These are phyloP conservation scores for Suillus hirtellus DNA, from an alignment of 768 basidiomycete genomes.

Conservation along the genomic window DNA sequence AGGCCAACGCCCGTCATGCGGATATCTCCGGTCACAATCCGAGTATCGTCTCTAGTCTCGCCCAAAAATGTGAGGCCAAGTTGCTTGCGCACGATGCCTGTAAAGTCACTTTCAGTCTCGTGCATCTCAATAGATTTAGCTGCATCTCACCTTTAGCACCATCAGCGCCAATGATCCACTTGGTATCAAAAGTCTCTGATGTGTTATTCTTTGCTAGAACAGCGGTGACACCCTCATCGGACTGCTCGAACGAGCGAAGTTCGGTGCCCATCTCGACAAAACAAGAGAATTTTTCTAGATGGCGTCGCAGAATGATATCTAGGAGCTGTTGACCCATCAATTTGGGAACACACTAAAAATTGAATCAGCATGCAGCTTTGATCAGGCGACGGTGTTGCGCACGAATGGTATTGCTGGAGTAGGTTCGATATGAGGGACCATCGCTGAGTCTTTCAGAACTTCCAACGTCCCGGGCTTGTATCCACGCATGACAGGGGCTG, in stretches of 20 bases:
- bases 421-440: constrained; percentile 20
- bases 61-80: constrained; percentile 22
- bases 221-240: constrained; percentile 31
- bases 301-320: constrained; percentile 24
- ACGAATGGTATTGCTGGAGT: constrained; percentile 31
- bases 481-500: constrained; percentile 29
- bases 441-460: constrained; percentile 8
- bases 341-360: neutral
- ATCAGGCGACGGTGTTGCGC: constrained; percentile 7
- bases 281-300: constrained; percentile 16
- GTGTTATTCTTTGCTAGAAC: constrained; percentile 4
- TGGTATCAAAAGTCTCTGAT: constrained; percentile 7
- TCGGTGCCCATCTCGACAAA: constrained; percentile 38
- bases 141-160: constrained; percentile 19
- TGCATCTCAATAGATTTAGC: neutral
- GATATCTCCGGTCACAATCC: constrained; percentile 36
- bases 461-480: constrained; percentile 27
- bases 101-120: neutral
- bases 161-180: constrained; percentile 19
- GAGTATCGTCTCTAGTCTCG: constrained; percentile 30
- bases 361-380: neutral
- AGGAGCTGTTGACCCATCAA: constrained; percentile 20
- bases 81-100: constrained; percentile 12
- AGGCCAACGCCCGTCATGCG: constrained; percentile 36
- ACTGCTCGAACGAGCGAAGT: constrained; percentile 35